Percentiles rank a stretch among this genome's conserved stretches.
Conservation (phyloP, 495 filamentous ascomycete genomes). For the Xylaria bambusicola region DNA sequence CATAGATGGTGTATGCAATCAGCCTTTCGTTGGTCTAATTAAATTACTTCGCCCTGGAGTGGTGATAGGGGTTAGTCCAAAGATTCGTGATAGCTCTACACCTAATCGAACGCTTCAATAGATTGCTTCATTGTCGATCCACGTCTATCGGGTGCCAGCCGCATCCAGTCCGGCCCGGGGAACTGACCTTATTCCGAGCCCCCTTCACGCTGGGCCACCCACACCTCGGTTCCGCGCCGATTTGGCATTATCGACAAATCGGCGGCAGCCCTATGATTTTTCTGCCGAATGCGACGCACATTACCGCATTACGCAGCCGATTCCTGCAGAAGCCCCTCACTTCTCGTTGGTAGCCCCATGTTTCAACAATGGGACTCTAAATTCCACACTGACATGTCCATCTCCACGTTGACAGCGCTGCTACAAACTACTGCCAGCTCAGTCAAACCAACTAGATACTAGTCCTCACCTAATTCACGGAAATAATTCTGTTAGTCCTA, state of each 20-base stretch:
- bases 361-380: neutral
- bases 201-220: too few species aligned
- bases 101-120: neutral
- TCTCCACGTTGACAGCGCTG: neutral
- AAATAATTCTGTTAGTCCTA: neutral
- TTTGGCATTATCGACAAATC: slow-evolving; percentile 8
- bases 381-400: slow-evolving; percentile 4
- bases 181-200: neutral
- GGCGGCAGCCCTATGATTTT: neutral
- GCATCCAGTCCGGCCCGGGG: neutral
- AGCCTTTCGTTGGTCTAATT: neutral
- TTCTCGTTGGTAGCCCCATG: slow-evolving; percentile 7
- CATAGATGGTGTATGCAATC: neutral
- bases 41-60: neutral
- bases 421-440: slow-evolving; percentile 11
- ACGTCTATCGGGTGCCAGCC: slow-evolving; percentile 2
- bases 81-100: neutral
- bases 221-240: slow-evolving; percentile 1
- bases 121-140: neutral
- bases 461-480: neutral
- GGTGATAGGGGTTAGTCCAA: neutral
- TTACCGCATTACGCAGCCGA: slow-evolving; percentile 1
- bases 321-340: neutral
- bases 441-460: neutral
- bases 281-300: neutral